A percentile compares a stretch with the other conserved stretches of the same genome.
Conservation (phyloP, 805 yeast species). For the Saccharomycopsis selenospora region DNA sequence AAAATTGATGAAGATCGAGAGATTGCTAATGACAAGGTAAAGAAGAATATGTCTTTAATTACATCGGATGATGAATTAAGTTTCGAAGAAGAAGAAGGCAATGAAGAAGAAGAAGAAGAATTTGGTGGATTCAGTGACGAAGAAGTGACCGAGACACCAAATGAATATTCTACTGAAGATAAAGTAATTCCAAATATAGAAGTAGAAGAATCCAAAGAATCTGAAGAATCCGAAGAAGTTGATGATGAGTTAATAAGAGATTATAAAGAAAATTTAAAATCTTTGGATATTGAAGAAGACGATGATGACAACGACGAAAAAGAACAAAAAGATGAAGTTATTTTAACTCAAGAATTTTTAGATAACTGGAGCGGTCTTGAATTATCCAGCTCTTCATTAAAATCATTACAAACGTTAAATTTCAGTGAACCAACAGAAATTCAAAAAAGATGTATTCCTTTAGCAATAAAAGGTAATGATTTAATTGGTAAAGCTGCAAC, state of each 20-base stretch:
- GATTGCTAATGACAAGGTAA: constrained; percentile 13
- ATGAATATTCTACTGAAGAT: constrained; percentile 24
- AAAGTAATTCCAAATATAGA: constrained; percentile 14
- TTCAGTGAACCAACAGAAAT: constrained; percentile 77
- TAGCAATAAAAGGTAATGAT: constrained; percentile 66
- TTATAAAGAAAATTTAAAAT: constrained; percentile 29
- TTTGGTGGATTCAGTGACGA: constrained; percentile 16
- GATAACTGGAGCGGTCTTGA: constrained; percentile 53
- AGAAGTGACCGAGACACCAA: constrained; percentile 22
- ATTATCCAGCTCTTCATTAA: constrained; percentile 49
- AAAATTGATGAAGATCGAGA: constrained; percentile 18
- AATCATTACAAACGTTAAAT: constrained; percentile 51
- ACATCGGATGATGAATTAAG: neutral
- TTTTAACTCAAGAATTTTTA: constrained; percentile 30
- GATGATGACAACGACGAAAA: constrained; percentile 10
- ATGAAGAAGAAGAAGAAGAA: constrained; percentile 25
- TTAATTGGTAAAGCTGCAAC: constrained; percentile 95
- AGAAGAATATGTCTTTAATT: constrained; percentile 17
- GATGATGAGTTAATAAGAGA: constrained; percentile 26
- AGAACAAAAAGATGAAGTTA: constrained; percentile 26
- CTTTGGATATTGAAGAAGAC: constrained; percentile 22
- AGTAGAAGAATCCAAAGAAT: constrained; percentile 17
- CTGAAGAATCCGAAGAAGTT: constrained; percentile 13
- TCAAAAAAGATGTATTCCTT: constrained; percentile 69
- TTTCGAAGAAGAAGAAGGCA: constrained; percentile 21